Evolutionary conservation across 176 grass and related monocot species (phyloP), one percentile per base, ranked within the genome.

Genomic region (Cenchrus fungigraminus): DNA sequence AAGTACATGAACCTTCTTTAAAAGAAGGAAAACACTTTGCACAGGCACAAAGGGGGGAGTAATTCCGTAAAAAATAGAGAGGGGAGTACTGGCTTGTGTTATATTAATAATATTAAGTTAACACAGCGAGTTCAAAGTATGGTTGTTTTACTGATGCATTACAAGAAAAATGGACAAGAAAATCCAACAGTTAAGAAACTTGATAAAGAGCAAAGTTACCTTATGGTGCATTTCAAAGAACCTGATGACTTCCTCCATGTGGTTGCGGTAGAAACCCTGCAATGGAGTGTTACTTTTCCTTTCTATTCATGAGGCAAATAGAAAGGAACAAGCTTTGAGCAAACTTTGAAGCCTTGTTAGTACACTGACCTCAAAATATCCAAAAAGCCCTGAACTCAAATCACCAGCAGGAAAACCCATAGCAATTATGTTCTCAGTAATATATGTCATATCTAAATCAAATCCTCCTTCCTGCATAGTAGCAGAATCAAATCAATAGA

Each of bases 401-500:
- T 99, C 97, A 84, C 97, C 97, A 44, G 97, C 97, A 81, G 97
- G 97, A 68, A 99, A 99, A 79, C 97, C 97, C 97, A 99, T 99
- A 56, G 97, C 97, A 86, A 99, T 99, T 79, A 99, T 94, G 71
- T 99, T 99, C 84, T 99, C 97, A 14, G 97, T 99, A 84, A 99
- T 99, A 87, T 99, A 99, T 85, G 97, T 99, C 97, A 99, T 99
- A 78, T 99, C 97, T 87, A 99, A 87, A 99, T 99, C 97, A 92
- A 99, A 99, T 64, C 93, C 97, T 65, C 97, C 97, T 96, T 99
- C 97, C 97, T 99, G 86, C 77, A 86, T 71, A 84, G 83, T 20
- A 90, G 56, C 62, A 90, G 46, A 86, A 87, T 34, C 16, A 86
- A 37, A 87, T 83, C 52, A 88, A 85, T 55, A 86, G 29, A 42